Evolutionary conservation across 2,329 filamentous ascomycete genomes (phyloP).

Genomic region (Dothistroma septosporum): DNA sequence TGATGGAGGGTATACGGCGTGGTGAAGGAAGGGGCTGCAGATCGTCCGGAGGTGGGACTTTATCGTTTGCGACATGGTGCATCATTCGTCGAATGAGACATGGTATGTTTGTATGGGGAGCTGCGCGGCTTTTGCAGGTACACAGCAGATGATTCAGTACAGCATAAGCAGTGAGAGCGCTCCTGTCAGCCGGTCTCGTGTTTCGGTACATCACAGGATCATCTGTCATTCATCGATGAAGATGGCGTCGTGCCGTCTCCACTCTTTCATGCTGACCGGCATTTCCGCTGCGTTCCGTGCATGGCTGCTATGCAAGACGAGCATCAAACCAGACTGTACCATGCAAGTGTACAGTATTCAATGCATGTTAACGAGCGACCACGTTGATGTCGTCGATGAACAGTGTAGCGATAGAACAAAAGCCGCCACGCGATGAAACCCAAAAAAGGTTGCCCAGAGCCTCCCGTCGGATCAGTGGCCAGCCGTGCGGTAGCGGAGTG

Average conservation of each 20-base stretch:
- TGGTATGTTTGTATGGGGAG: not conserved
- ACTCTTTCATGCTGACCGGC: not conserved
- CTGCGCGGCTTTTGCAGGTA: not conserved
- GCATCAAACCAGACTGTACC: not conserved
- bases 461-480: not conserved
- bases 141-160: not conserved
- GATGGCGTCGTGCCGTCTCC: not conserved
- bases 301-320: not conserved
- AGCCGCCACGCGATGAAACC: not conserved
- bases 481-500: not conserved
- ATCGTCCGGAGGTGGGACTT: not conserved
- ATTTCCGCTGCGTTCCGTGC: not conserved
- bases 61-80: too few relatives aligned
- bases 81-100: not conserved
- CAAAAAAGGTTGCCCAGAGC: not conserved
- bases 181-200: not conserved
- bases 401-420: not conserved
- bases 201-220: too few relatives aligned
- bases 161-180: not conserved
- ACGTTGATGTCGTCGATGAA: not conserved
- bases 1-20: conserved; percentile 21
- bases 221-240: not conserved
- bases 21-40: not conserved
- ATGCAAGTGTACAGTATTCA: not conserved
- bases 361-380: not conserved